A percentile compares a stretch with the other conserved stretches of the same genome.
phyloP scores from a whole-genome alignment of 192 early-diverging fungal species.

The Coemansia nantahalensis region DNA sequence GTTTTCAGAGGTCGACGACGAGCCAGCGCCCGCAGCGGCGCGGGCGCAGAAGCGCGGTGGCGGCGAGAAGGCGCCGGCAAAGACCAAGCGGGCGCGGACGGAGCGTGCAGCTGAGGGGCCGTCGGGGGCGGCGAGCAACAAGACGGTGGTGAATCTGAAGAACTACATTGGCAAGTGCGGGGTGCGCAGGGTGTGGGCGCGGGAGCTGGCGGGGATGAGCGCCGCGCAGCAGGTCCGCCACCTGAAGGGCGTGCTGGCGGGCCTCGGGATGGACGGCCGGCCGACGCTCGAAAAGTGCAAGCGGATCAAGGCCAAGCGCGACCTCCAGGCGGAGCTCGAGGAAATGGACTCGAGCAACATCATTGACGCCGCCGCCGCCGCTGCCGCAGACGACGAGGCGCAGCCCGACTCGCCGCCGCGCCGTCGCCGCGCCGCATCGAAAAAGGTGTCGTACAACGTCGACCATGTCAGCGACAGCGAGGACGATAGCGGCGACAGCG shows the following conservation, averaged over 20 bases:
- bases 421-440: constrained; percentile 19
- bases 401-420: constrained; percentile 10
- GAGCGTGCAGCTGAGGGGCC: neutral
- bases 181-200: constrained; percentile 51
- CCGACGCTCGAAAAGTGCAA: constrained; percentile 60
- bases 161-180: constrained; percentile 50
- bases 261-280: constrained; percentile 55
- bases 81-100: constrained; percentile 15
- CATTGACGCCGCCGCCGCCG: constrained; percentile 4
- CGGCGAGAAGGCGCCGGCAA: neutral
- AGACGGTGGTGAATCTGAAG: constrained; percentile 40
- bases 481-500: constrained; percentile 10
- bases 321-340: constrained; percentile 55
- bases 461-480: constrained; percentile 37
- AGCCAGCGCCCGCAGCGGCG: constrained; percentile 1
- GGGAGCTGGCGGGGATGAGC: constrained; percentile 49
- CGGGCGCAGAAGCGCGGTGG: constrained; percentile 8
- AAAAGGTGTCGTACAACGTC: constrained; percentile 20
- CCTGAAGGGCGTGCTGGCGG: constrained; percentile 43
- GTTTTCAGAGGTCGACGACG: constrained; percentile 16
- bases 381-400: no score
- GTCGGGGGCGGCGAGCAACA: constrained; percentile 11
- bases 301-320: constrained; percentile 54
- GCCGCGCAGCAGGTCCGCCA: constrained; percentile 46
- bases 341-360: constrained; percentile 41